Evolutionary conservation across 441 rosid species (phyloP).

Genomic region (Breynia disticha): DNA sequence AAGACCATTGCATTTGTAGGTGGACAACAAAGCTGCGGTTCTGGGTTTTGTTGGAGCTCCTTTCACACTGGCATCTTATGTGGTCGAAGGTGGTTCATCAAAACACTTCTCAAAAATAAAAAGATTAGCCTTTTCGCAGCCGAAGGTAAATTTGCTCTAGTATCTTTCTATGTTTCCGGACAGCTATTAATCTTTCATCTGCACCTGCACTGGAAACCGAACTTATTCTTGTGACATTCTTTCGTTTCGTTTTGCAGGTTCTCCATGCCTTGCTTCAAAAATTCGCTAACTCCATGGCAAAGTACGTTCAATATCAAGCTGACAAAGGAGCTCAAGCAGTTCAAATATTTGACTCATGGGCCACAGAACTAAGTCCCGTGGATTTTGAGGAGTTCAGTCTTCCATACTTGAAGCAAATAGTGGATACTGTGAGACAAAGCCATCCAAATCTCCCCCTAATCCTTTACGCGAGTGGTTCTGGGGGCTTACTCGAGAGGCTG

Average conservation of each 20-base stretch:
- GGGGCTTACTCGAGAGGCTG: slow-evolving; percentile 85
- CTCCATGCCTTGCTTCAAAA: slow-evolving; percentile 78
- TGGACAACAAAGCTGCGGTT: slow-evolving; percentile 67
- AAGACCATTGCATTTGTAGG: slow-evolving; percentile 30
- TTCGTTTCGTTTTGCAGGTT: slow-evolving; percentile 33
- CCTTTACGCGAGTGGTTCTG: slow-evolving; percentile 88
- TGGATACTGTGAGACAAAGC: slow-evolving; percentile 69
- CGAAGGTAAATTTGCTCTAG: slow-evolving; percentile 39
- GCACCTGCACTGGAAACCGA: slow-evolving; percentile 1
- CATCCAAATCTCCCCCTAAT: slow-evolving; percentile 83
- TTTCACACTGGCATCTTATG: slow-evolving; percentile 86
- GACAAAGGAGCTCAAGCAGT: slow-evolving; percentile 95
- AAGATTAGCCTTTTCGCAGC: slow-evolving; percentile 81
- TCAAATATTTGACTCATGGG: slow-evolving; percentile 96
- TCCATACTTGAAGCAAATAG: slow-evolving; percentile 81
- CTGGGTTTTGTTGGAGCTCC: slow-evolving; percentile 98
- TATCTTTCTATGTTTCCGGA: not conserved
- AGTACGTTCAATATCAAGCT: slow-evolving; percentile 72
- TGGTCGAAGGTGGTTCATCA: slow-evolving; percentile 92
- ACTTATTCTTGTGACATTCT: not conserved
- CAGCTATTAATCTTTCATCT: not conserved
- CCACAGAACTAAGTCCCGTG: slow-evolving; percentile 89
- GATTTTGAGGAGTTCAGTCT: slow-evolving; percentile 91
- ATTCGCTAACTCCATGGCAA: slow-evolving; percentile 82
- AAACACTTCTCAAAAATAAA: slow-evolving; percentile 81